These are phyloP conservation scores for Phaeodactylum tricornutum DNA, from an alignment of 108 stramenopile species.

Conservation along the genomic window DNA sequence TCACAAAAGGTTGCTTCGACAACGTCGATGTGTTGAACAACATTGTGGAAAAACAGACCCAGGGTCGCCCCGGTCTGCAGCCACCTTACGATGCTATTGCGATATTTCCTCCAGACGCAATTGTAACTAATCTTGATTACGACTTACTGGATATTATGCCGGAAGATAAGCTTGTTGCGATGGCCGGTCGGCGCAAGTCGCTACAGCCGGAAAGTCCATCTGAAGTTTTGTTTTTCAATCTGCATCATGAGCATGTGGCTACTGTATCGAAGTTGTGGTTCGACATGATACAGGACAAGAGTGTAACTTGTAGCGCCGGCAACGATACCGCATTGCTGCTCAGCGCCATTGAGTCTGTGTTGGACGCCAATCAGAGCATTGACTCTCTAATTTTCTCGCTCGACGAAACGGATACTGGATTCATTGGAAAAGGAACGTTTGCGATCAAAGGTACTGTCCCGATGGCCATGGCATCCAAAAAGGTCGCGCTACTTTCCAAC, in stretches of 20 bases:
- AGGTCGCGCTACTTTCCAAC: neutral
- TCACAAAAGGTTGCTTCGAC: constrained; percentile 11
- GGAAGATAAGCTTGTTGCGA: constrained; percentile 17
- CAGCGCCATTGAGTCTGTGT: constrained; percentile 7
- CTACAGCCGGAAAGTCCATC: neutral
- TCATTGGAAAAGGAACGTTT: constrained; percentile 1
- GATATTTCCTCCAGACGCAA: constrained; percentile 15
- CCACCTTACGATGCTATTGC: constrained; percentile 14
- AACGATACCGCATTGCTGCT: constrained; percentile 13
- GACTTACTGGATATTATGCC: constrained; percentile 15
- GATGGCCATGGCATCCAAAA: constrained; percentile 4
- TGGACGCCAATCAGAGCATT: constrained; percentile 1
- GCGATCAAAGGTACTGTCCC: constrained; percentile 11
- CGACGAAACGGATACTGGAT: constrained; percentile 7
- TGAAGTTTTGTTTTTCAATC: constrained; percentile 13
- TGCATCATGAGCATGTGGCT: constrained; percentile 8
- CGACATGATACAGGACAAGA: neutral
- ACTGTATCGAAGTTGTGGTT: constrained; percentile 11
- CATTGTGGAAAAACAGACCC: constrained; percentile 1
- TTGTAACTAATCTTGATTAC: constrained; percentile 16
- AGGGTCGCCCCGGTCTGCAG: neutral
- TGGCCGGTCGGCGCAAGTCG: constrained; percentile 13
- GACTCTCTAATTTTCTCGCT: constrained; percentile 7
- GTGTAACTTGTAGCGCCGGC: constrained; percentile 16
- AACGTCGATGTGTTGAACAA: constrained; percentile 11